A percentile compares a stretch with the other conserved stretches of the same genome.
phyloP scores from a whole-genome alignment of 139 green algal species.

The Micractinium conductrix region DNA sequence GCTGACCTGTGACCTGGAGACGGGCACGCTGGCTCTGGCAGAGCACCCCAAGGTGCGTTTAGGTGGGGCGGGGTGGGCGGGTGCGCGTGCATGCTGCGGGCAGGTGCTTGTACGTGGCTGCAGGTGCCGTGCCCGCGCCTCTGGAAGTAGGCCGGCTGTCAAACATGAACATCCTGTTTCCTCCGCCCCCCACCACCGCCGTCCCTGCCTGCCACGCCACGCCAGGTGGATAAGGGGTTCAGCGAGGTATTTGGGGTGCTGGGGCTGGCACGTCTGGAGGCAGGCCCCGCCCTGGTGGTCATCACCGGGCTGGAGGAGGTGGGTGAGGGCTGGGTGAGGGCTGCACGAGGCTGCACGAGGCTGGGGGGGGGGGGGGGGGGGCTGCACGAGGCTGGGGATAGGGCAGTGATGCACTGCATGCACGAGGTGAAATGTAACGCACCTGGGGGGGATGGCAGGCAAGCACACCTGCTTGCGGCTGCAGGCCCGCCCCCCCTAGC shows the following conservation, averaged over 20 bases:
- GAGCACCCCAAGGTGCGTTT: conserved; percentile 39
- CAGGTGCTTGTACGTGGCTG: too few species aligned
- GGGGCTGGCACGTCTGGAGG: conserved; percentile 53
- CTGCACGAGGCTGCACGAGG: too few species aligned
- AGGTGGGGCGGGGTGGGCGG: neutral
- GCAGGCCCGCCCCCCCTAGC: neutral
- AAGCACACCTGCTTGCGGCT: too few species aligned
- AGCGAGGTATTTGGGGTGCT: conserved; percentile 53
- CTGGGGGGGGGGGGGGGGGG: too few species aligned
- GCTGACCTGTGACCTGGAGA: conserved; percentile 51
- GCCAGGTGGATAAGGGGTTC: conserved; percentile 19
- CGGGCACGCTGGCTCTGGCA: conserved; percentile 45
- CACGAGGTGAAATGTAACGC: too few species aligned
- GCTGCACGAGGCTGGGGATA: too few species aligned
- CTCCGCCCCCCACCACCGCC: neutral
- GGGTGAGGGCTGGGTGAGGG: neutral
- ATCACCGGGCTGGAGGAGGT: conserved; percentile 67
- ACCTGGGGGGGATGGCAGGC: too few species aligned
- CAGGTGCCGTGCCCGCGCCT: too few species aligned
- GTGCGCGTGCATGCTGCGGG: too few species aligned
- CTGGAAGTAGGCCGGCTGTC: too few species aligned
- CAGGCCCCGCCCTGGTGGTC: conserved; percentile 55
- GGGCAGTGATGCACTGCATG: too few species aligned
- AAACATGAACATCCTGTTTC: neutral
- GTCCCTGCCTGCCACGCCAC: neutral